These are phyloP conservation scores for Colletotrichum karsti DNA, from an alignment of 2,329 filamentous ascomycete species.

Conservation along the genomic window DNA sequence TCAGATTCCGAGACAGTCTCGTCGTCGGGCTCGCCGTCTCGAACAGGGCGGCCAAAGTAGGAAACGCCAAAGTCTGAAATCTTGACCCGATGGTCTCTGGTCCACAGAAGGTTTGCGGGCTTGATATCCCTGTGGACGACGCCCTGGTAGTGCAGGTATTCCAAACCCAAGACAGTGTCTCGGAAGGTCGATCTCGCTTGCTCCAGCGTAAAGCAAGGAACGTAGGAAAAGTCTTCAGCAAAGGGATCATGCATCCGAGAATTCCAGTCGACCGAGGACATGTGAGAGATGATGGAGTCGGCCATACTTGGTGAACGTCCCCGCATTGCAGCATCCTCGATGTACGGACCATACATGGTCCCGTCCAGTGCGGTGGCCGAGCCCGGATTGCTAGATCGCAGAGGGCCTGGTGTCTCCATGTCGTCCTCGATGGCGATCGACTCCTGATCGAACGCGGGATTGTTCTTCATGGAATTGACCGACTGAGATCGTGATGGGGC, in stretches of 20 bases:
- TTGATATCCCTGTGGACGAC: conserved; percentile 89
- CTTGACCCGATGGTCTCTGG: conserved; percentile 86
- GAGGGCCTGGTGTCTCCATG: conserved; percentile 60
- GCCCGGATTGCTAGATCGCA: conserved; percentile 57
- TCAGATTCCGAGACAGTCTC: conserved; percentile 81
- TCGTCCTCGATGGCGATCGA: conserved; percentile 52
- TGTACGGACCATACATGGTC: conserved; percentile 79
- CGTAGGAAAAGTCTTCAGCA: conserved; percentile 90
- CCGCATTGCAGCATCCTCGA: conserved; percentile 63
- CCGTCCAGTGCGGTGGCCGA: conserved; percentile 73
- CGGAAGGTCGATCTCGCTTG: conserved; percentile 87
- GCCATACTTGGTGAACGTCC: conserved; percentile 82
- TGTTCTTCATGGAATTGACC: conserved; percentile 44
- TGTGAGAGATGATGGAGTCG: conserved; percentile 77
- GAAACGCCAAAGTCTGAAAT: conserved; percentile 99
- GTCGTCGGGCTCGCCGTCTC: conserved; percentile 82
- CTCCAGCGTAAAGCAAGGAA: conserved; percentile 89
- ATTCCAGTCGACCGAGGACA: conserved; percentile 71
- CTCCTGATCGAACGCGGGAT: conserved; percentile 19
- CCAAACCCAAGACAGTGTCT: conserved; percentile 90
- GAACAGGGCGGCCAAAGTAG: conserved; percentile 89
- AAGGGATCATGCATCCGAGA: conserved; percentile 69
- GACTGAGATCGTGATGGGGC: conserved; percentile 59
- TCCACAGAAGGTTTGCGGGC: conserved; percentile 90
- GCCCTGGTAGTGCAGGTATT: conserved; percentile 90